Conservation (phyloP, 2,329 filamentous ascomycete genomes). For the Verticillium albo-atrum region DNA sequence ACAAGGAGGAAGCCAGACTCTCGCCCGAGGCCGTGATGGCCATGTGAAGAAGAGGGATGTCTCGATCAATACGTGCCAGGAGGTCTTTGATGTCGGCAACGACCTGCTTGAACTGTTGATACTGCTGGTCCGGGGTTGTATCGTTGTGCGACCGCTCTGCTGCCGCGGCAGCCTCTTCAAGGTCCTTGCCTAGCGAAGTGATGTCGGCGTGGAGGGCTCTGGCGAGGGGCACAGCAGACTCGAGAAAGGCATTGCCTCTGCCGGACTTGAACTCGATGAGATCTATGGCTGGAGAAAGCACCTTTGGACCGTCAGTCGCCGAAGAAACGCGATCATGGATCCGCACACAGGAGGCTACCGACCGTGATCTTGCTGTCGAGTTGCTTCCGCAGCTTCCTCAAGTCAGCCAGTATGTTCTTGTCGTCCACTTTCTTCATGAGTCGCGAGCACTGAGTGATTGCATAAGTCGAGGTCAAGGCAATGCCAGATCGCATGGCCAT, state of each 20-base stretch:
- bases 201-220: slow-evolving; percentile 82
- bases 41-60: slow-evolving; percentile 85
- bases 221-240: slow-evolving; percentile 79
- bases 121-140: slow-evolving; percentile 50
- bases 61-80: slow-evolving; percentile 77
- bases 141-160: slow-evolving; percentile 47
- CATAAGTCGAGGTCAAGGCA: slow-evolving; percentile 77
- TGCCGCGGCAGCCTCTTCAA: slow-evolving; percentile 63
- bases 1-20: slow-evolving; percentile 74
- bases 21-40: slow-evolving; percentile 93
- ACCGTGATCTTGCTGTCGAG: slow-evolving; percentile 84
- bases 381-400: slow-evolving; percentile 66
- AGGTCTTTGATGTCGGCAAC: slow-evolving; percentile 71
- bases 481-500: slow-evolving; percentile 89
- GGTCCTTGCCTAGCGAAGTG: slow-evolving; percentile 68
- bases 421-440: slow-evolving; percentile 75
- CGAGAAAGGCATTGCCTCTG: slow-evolving; percentile 58
- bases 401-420: slow-evolving; percentile 55
- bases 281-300: slow-evolving; percentile 86
- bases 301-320: slow-evolving; percentile 37
- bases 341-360: slow-evolving; percentile 11
- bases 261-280: slow-evolving; percentile 81
- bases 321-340: neutral
- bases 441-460: slow-evolving; percentile 75
- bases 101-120: slow-evolving; percentile 64